Evolutionary conservation across 2,329 filamentous ascomycete genomes (phyloP).

Genomic region (Colletotrichum sp.): DNA sequence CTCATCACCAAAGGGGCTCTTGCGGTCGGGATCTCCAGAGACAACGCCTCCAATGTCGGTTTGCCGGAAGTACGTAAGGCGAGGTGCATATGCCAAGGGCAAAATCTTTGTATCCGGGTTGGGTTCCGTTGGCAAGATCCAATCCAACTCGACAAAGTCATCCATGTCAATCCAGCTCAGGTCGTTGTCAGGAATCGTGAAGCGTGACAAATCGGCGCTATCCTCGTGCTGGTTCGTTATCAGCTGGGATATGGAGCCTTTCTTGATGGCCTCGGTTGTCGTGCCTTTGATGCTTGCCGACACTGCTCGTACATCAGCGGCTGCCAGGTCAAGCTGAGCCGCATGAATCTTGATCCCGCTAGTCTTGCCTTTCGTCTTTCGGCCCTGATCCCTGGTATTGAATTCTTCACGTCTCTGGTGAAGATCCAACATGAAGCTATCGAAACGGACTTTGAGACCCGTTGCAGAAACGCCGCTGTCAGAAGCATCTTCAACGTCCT

Average conservation of each 20-base stretch:
- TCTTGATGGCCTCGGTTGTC: slow-evolving; percentile 76
- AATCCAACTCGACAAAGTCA: slow-evolving; percentile 97
- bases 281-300: slow-evolving; percentile 89
- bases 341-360: slow-evolving; percentile 96
- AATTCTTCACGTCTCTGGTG: slow-evolving; percentile 95
- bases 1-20: slow-evolving; percentile 91
- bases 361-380: slow-evolving; percentile 78
- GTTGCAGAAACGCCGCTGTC: slow-evolving; percentile 85
- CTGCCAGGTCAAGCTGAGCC: slow-evolving; percentile 89
- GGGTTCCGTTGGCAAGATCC: slow-evolving; percentile 88
- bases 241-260: slow-evolving; percentile 56
- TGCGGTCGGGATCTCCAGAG: slow-evolving; percentile 79
- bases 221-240: slow-evolving; percentile 60
- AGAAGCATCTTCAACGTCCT: slow-evolving; percentile 86
- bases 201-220: slow-evolving; percentile 79
- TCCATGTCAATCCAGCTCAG: slow-evolving; percentile 99
- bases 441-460: slow-evolving; percentile 93
- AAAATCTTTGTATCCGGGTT: slow-evolving; percentile 95
- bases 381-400: slow-evolving; percentile 78
- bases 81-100: slow-evolving; percentile 89
- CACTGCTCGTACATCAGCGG: slow-evolving; percentile 90
- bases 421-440: slow-evolving; percentile 96
- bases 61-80: slow-evolving; percentile 96
- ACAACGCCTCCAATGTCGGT: slow-evolving; percentile 88
- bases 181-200: slow-evolving; percentile 95